Conservation (phyloP, 805 yeast species). For the Scheffersomyces coipomensis region DNA sequence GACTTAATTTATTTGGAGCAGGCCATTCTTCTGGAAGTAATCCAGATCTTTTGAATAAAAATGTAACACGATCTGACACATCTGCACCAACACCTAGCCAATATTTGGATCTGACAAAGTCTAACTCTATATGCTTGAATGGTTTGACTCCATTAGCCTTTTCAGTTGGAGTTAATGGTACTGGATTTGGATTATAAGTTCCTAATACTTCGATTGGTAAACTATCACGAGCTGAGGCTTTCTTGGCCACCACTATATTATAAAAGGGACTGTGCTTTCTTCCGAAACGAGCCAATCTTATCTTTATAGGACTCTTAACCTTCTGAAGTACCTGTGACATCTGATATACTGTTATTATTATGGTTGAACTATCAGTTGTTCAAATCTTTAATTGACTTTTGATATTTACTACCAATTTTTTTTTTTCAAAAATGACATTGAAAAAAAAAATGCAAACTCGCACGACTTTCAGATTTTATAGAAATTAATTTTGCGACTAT, state of each 20-base stretch:
- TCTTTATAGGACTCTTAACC: conserved; percentile 52
- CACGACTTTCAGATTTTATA: too few relatives aligned
- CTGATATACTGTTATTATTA: neutral
- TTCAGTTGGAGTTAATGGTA: conserved; percentile 63
- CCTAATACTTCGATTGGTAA: conserved; percentile 95
- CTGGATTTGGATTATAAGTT: conserved; percentile 83
- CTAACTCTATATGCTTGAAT: conserved; percentile 76
- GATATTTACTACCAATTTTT: neutral
- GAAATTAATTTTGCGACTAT: neutral
- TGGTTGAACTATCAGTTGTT: too few relatives aligned
- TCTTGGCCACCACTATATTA: conserved; percentile 86
- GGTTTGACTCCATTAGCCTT: conserved; percentile 56
- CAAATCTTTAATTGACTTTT: neutral
- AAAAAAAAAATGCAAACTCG: neutral
- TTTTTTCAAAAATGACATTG: neutral
- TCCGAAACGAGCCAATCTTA: conserved; percentile 91
- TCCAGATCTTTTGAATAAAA: conserved; percentile 77
- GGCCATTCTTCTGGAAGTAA: conserved; percentile 62
- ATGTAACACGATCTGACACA: conserved; percentile 79
- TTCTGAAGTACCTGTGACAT: neutral
- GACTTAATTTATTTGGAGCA: conserved; percentile 40
- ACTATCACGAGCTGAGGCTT: conserved; percentile 74
- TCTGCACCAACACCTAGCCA: conserved; percentile 99
- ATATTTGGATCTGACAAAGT: conserved; percentile 86
- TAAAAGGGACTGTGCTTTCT: conserved; percentile 83